Conservation (phyloP, 1,139 yeast species). For the Blastobotrys indianensis region DNA sequence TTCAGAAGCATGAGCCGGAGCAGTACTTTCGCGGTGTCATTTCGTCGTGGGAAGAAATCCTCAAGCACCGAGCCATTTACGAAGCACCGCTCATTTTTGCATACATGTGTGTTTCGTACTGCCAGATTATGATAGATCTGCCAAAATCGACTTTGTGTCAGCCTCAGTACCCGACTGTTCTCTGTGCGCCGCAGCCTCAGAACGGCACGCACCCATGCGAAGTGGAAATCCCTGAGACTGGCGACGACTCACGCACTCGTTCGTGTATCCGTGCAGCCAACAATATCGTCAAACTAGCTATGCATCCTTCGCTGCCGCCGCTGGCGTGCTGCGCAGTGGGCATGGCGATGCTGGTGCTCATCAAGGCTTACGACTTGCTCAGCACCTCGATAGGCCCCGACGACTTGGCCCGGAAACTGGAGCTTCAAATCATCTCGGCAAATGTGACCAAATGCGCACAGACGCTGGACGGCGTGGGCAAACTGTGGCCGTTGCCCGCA, state of each 20-base stretch:
- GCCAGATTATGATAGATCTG: conserved; percentile 5
- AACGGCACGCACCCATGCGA: too few species aligned
- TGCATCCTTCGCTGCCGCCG: conserved; percentile 2
- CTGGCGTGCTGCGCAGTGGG: conserved; percentile 7
- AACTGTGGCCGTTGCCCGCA: conserved; percentile 7
- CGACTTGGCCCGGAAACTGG: conserved; percentile 6
- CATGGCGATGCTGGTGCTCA: conserved; percentile 9
- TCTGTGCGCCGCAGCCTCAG: not conserved
- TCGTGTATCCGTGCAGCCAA: conserved; percentile 8
- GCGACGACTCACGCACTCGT: not conserved
- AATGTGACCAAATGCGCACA: conserved; percentile 3
- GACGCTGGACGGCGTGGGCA: conserved; percentile 1
- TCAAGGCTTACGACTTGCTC: conserved; percentile 9
- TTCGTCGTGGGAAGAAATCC: conserved; percentile 6
- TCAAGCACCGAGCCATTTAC: not conserved
- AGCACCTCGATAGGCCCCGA: not conserved
- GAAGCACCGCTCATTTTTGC: conserved; percentile 1
- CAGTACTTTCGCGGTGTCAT: not conserved
- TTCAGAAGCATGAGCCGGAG: not conserved
- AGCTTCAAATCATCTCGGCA: conserved; percentile 1
- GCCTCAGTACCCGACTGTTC: conserved; percentile 3
- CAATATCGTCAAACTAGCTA: conserved; percentile 5
- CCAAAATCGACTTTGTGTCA: conserved; percentile 7
- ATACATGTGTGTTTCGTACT: conserved; percentile 4
- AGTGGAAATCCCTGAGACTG: too few species aligned